Percentiles rank a stretch among this genome's conserved stretches.
phyloP scores from a whole-genome alignment of 306 rosid genomes.

The Calophaca sinica region DNA sequence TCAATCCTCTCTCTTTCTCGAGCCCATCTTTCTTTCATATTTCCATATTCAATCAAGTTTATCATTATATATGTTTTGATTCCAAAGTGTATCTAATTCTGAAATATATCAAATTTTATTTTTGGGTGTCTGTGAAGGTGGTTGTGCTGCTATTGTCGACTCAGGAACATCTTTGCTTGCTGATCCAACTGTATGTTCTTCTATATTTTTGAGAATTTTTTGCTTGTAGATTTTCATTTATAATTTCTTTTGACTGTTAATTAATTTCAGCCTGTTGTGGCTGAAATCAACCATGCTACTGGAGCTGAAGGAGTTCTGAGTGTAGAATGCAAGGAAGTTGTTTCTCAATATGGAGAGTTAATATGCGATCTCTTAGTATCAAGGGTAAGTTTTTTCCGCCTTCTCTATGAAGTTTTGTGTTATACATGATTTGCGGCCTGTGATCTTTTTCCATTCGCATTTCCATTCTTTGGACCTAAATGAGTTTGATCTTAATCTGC shows the following conservation, averaged over 20 bases:
- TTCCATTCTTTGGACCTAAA: constrained; percentile 13
- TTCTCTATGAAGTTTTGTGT: neutral
- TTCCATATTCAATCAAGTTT: too few relatives aligned
- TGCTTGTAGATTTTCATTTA: constrained; percentile 1
- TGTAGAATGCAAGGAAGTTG: constrained; percentile 75
- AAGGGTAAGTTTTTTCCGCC: constrained; percentile 61
- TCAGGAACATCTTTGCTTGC: constrained; percentile 90
- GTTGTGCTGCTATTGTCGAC: constrained; percentile 89
- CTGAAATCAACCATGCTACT: constrained; percentile 88
- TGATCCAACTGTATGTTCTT: constrained; percentile 81
- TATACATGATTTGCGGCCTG: constrained; percentile 1
- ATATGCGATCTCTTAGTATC: constrained; percentile 85
- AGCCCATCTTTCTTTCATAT: too few relatives aligned
- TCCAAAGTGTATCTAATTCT: constrained; percentile 30
- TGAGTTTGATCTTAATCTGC: constrained; percentile 47
- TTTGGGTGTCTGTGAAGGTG: constrained; percentile 76
- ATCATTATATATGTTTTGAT: constrained; percentile 22
- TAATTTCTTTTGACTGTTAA: constrained; percentile 26
- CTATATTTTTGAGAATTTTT: neutral
- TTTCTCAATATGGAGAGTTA: constrained; percentile 79
- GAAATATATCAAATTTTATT: constrained; percentile 29
- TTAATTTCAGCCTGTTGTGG: constrained; percentile 61
- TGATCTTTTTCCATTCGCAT: constrained; percentile 3
- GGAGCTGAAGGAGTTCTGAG: constrained; percentile 92
- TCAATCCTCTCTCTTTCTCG: too few relatives aligned